Base-by-base conservation (phyloP, 75 land plant genomes). In the Gnetum montanum region DNA sequence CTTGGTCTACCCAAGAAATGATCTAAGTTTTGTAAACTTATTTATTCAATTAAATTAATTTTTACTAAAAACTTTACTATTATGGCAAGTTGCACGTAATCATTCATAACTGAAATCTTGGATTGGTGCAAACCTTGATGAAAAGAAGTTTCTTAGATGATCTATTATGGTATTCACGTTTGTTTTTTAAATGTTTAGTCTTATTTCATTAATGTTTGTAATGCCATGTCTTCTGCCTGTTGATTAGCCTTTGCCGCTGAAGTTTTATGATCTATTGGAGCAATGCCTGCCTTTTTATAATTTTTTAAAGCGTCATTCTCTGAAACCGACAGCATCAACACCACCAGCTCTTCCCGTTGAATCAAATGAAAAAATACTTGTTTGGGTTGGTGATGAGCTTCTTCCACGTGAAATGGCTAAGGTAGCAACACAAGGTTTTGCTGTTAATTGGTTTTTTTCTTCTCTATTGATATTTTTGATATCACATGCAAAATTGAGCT, bases 321-420 rank as follows among this genome's bases (percentile, higher is more conserved):
- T 80, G 30, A 22, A 50, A 29, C 63, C 59, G 8, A 26, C 66
- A 8, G 31, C 62, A 8, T 62, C 59, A 34, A 69, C 70, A 31
- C 25, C 7, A 35, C 82, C 82, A 24, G 56, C 43, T 63, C 81
- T 90, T 56, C 98, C 96, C 30, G 87, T 86, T 45, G 78, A 87
- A 35, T 77, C 60, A 13, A 89, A 94, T 60, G 69, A 72, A 50
- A 74, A 85, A 58, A 62, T 86, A 8, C 85, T 94, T 60, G 80
- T 76, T 31, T 89, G 96, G 96, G 98, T 94, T 60, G 91, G 79
- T 25, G 78, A 80, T 54, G 79, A 83, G 51, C 74, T 94, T 46
- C 15, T 94, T 34, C 84, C 96, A 16, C 96, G 96, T 58, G 85
- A 83, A 28, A 70, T 61, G 68, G 96, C 98, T 27, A 85, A 86